A percentile compares a stretch with the other conserved stretches of the same genome.
These are phyloP conservation scores for Sanguinoderma infundibulare DNA, from an alignment of 1,284 basidiomycete species.

Conservation along the genomic window DNA sequence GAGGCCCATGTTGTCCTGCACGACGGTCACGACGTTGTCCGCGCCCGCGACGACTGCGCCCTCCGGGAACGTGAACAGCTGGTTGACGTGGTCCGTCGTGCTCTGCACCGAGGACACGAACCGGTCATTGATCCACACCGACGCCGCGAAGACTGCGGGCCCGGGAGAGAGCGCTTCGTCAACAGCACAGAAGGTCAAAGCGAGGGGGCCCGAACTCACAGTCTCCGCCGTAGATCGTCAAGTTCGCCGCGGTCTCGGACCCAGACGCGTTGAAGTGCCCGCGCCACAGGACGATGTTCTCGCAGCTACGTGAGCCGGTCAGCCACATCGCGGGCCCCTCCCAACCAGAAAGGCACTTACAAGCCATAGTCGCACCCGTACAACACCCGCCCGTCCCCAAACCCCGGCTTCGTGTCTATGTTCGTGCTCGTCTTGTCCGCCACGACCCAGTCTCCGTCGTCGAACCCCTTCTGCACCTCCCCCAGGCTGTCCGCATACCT, in stretches of 20 bases:
- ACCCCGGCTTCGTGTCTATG: conserved; percentile 66
- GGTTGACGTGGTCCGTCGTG: conserved; percentile 65
- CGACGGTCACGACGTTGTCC: conserved; percentile 78
- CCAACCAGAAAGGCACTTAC: conserved; percentile 45
- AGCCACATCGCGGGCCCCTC: not conserved
- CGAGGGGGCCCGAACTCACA: conserved; percentile 44
- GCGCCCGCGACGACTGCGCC: conserved; percentile 50
- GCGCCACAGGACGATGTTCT: conserved; percentile 80
- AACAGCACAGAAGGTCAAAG: not conserved
- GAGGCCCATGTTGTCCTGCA: conserved; percentile 85
- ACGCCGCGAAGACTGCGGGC: conserved; percentile 73
- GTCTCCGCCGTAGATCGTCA: conserved; percentile 80
- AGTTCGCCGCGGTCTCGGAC: conserved; percentile 63
- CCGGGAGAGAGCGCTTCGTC: not conserved
- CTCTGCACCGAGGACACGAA: conserved; percentile 76
- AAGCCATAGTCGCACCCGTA: conserved; percentile 86
- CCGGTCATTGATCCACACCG: conserved; percentile 76
- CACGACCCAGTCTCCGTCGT: conserved; percentile 64
- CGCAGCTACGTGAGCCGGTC: conserved; percentile 55
- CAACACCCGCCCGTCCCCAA: conserved; percentile 73
- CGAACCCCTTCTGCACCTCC: conserved; percentile 59
- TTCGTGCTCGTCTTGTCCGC: conserved; percentile 78
- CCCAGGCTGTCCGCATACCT: conserved; percentile 74
- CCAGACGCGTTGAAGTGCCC: conserved; percentile 74
- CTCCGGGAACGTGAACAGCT: conserved; percentile 64